phyloP scores from a whole-genome alignment of 208 protist species.

The Kentomonas sorsogonicus region DNA sequence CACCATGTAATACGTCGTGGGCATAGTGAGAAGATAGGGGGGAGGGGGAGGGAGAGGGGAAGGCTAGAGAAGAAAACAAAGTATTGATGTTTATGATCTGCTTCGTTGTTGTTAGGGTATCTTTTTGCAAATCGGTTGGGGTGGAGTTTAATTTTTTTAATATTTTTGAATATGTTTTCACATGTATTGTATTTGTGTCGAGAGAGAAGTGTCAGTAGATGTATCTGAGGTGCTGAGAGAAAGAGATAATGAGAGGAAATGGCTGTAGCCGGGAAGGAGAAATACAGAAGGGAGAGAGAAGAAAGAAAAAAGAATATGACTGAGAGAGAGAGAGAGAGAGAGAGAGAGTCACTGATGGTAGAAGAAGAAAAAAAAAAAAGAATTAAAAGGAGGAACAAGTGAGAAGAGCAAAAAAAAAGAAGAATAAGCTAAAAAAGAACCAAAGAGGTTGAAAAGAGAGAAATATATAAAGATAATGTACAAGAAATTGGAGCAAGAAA shows the following conservation, averaged over 20 bases:
- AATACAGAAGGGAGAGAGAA: conserved; percentile 1
- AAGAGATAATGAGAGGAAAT: not conserved
- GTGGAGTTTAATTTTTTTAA: too few species aligned
- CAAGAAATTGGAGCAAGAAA: conserved; percentile 2
- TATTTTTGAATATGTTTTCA: too few species aligned
- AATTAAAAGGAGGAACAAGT: not conserved
- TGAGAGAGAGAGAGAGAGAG: not conserved
- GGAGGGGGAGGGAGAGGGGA: too few species aligned
- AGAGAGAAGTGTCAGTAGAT: too few species aligned
- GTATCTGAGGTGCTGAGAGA: too few species aligned
- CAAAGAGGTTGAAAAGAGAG: not conserved
- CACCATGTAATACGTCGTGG: too few species aligned
- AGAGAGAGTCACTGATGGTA: not conserved
- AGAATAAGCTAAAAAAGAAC: not conserved
- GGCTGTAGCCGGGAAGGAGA: not conserved
- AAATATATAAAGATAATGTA: not conserved
- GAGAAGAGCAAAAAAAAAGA: not conserved
- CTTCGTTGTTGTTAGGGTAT: too few species aligned
- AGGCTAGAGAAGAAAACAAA: too few species aligned
- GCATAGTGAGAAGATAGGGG: too few species aligned
- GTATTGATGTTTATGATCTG: too few species aligned
- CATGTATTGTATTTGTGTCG: too few species aligned
- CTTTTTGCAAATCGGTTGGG: too few species aligned
- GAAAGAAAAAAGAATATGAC: not conserved
- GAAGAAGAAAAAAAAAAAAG: not conserved